Evolutionary conservation across 164 flowering plant genomes (phyloP), one percentile per base, ranked within the genome.

Genomic region (Chloranthus sessilifolius): DNA sequence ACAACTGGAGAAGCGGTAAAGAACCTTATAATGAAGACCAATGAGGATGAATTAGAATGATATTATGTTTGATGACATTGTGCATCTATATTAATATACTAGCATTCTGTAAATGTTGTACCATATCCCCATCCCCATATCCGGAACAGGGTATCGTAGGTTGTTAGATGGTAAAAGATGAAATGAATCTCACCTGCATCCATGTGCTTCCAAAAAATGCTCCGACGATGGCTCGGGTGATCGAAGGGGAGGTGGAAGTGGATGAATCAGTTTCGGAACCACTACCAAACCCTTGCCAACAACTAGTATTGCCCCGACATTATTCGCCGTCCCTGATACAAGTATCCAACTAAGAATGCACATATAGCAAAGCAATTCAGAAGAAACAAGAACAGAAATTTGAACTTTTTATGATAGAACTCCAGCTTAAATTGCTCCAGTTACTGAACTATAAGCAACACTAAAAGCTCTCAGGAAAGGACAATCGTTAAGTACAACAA

Each of bases 191-290:
- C 38, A 83, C 97, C 96, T 89, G 96, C 99, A 89, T 94, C 97
- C 97, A 89, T 24, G 85, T 72, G 52, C 79, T 21, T 88, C 96
- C 0, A 50, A 21, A 1, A 52, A 60, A 38, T 79, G 95, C 35
- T 89, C 97, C 2, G 99, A 96, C 37, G 97, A 94, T 43, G 81
- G 72, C 65, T 94, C 99, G 0, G 99, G 97, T 16, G 97, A 94
- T 50, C 69, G 83, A 51, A 88, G 66, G 17, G 99, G 96, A 48
- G 99, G 99, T 12, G 99, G 99, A 56, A 94, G 56, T 21, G 97
- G 99, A 78, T 94, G 99, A 61, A 94, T 94, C 69, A 94, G 62
- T 59, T 94, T 94, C 21, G 99, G 99, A 45, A 94, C 97, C 47
- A 94, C 74, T 2, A 89, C 97, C 55, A 94, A 68, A 1, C 91